Percentiles rank a stretch among this genome's conserved stretches.
Conservation (phyloP, 2,329 filamentous ascomycete genomes). For the Neurospora sp. region DNA sequence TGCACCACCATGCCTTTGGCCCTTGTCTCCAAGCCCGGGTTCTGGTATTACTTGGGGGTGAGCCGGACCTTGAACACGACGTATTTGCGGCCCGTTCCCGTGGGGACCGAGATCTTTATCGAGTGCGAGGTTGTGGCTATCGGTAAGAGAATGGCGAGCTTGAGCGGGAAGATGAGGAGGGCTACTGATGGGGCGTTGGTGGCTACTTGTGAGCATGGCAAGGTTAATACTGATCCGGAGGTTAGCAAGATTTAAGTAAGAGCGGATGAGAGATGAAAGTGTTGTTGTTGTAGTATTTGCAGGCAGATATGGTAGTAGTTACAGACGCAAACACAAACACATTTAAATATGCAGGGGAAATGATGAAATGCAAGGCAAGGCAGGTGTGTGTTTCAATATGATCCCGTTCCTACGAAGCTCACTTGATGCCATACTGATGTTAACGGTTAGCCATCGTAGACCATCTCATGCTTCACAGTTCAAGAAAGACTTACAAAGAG, state of each 20-base stretch:
- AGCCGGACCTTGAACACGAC: slow-evolving; percentile 56
- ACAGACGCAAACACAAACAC: not conserved
- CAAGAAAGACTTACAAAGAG: slow-evolving; percentile 9
- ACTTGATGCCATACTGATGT: not conserved
- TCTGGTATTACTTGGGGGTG: slow-evolving; percentile 54
- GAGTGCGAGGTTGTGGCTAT: slow-evolving; percentile 48
- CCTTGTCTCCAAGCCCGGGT: slow-evolving; percentile 46
- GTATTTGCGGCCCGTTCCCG: slow-evolving; percentile 53
- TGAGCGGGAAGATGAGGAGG: slow-evolving; percentile 46
- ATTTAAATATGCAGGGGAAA: not conserved
- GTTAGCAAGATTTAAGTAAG: slow-evolving; percentile 3
- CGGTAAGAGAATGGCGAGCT: slow-evolving; percentile 42
- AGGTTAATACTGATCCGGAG: slow-evolving; percentile 49
- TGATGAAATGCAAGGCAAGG: not conserved
- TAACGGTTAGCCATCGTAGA: not conserved
- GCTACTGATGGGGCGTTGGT: slow-evolving; percentile 43
- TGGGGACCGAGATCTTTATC: slow-evolving; percentile 40
- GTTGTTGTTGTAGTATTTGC: not conserved
- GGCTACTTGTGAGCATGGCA: slow-evolving; percentile 54
- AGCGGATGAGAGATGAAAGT: not conserved
- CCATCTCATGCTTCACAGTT: too few species aligned
- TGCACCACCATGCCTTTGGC: slow-evolving; percentile 51
- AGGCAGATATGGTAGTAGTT: not conserved
- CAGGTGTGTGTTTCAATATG: not conserved
- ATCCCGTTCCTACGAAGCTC: not conserved